Conservation (phyloP, 2,329 filamentous ascomycete species). For the Davidsoniella eucalypti region DNA sequence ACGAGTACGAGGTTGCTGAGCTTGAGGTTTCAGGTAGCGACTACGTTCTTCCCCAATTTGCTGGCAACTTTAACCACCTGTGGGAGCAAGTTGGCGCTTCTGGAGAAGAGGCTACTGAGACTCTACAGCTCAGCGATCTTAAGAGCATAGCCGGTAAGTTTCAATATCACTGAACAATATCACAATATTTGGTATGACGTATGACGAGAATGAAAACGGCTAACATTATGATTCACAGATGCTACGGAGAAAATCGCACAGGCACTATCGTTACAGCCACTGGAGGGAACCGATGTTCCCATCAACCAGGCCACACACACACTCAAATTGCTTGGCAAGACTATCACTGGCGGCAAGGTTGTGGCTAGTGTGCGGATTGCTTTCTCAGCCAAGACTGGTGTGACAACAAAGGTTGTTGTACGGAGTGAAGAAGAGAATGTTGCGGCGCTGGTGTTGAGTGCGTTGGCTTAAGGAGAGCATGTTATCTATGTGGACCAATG, state of each 20-base stretch:
- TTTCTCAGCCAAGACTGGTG: conserved; percentile 77
- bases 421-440: conserved; percentile 87
- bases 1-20: conserved; percentile 94
- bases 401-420: conserved; percentile 89
- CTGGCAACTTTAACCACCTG: conserved; percentile 84
- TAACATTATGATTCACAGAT: conserved; percentile 35
- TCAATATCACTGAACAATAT: background rate
- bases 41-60: conserved; percentile 85
- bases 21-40: conserved; percentile 82
- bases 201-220: background rate
- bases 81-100: conserved; percentile 88
- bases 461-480: conserved; percentile 48
- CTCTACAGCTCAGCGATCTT: conserved; percentile 67
- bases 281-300: conserved; percentile 86
- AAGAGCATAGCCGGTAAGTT: conserved; percentile 81
- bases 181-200: background rate
- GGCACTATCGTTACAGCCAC: conserved; percentile 73
- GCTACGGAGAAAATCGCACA: conserved; percentile 83
- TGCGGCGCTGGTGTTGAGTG: conserved; percentile 66
- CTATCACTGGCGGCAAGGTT: conserved; percentile 75
- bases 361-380: conserved; percentile 84
- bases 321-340: conserved; percentile 92
- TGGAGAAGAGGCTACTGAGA: conserved; percentile 82
- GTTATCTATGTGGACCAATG: conserved; percentile 1
- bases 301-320: conserved; percentile 82